These are phyloP conservation scores for Cynara cardunculus DNA, from an alignment of 129 eudicot genomes.

Conservation along the genomic window DNA sequence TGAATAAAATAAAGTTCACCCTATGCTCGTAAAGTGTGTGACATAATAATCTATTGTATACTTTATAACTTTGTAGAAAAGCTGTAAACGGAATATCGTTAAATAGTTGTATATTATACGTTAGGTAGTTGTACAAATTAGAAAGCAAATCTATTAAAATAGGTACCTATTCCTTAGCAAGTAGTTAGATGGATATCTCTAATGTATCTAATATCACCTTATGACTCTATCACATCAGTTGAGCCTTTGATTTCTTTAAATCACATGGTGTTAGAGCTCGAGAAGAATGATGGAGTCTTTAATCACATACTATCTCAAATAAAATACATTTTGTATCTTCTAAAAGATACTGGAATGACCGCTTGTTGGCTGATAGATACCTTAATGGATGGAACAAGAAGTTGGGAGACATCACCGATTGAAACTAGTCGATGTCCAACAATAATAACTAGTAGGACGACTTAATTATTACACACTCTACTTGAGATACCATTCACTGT, in stretches of 20 bases:
- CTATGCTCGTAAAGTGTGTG: background rate
- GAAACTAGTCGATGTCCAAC: too few species aligned
- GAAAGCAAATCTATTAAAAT: background rate
- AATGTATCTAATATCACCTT: too few species aligned
- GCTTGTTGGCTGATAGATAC: background rate
- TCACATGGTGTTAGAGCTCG: background rate
- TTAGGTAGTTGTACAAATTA: background rate
- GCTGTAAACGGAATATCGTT: background rate
- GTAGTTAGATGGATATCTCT: background rate
- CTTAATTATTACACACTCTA: background rate
- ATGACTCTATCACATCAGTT: background rate
- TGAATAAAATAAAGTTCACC: background rate
- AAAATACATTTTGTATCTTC: background rate
- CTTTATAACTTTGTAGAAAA: background rate
- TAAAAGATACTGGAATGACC: background rate
- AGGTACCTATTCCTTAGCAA: background rate
- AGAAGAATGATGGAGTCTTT: background rate
- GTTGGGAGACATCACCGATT: too few species aligned
- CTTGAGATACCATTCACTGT: background rate
- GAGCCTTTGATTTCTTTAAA: background rate
- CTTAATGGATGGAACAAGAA: too few species aligned
- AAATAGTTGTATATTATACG: background rate
- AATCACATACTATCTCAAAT: background rate
- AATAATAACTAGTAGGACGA: background rate
- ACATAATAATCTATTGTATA: background rate